Base-by-base conservation (phyloP, 2,329 filamentous ascomycete species). In the Trichoderma atroviride region DNA sequence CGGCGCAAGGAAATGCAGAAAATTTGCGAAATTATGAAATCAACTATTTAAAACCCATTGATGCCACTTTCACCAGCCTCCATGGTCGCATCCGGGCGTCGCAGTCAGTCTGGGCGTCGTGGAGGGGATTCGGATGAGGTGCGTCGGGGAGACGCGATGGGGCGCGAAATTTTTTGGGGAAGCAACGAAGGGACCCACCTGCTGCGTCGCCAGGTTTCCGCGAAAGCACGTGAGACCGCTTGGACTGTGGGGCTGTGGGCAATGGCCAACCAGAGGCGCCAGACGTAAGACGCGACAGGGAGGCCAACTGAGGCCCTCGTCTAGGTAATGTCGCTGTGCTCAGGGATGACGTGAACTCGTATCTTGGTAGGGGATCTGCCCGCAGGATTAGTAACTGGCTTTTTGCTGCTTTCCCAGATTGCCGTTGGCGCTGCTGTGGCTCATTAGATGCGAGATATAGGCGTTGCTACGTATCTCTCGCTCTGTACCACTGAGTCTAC, bases 151-250 rank as follows among this genome's bases (percentile, higher is more conserved):
- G 79, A 82, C 82, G 81, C 81, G 82, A 80, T 79, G 76, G 65
- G 78, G 76, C 79, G 79, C 79, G 79, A 77, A 43, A 78, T 71
- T 76, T 77, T 50, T 78, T 75, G 78, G 75, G 77, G 77, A 74
- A 64, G 61, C 69, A 59, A n/a, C 57, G 52, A 70, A 74, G 74
- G 74, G 76, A 76, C 74, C 64, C 70, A 72, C 76, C 72, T 71
- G 71, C 74, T 73, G 72, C 5, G 71, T 75, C 79, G 77, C 81
- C 79, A 82, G 76, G 75, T 78, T 75, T 74, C 75, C 81, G 78
- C 81, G 81, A 80, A 80, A 79, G 76, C 81, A 83, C 81, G 81
- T 83, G 81, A 83, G 75, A 16, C 61, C 70, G 73, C n/a, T 31
- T 19, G 29, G 27, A n/a, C 35, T 59, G 22, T 37, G 40, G 43